Conservation (phyloP, 805 yeast species). For the Sugiyamaella mastotermitis region DNA sequence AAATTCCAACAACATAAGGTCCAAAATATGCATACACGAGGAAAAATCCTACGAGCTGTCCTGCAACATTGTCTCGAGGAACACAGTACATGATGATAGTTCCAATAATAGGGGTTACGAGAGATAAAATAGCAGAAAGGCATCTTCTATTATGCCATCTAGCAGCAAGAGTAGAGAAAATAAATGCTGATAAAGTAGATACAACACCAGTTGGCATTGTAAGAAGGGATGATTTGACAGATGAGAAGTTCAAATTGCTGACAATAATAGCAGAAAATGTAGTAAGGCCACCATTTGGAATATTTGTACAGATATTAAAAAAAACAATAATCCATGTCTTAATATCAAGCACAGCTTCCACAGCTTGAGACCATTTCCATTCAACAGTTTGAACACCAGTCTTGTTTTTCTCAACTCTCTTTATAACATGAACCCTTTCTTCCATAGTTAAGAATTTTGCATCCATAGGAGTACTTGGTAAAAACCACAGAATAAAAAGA, state of each 20-base stretch:
- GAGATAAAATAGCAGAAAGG: neutral
- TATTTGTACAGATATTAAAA: too few relatives aligned
- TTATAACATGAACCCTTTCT: slow-evolving; percentile 21
- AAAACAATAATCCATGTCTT: slow-evolving; percentile 22
- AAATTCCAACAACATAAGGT: neutral
- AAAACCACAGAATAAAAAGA: slow-evolving; percentile 9
- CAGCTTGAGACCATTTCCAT: slow-evolving; percentile 38
- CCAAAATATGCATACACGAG: slow-evolving; percentile 31
- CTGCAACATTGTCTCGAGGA: slow-evolving; percentile 16
- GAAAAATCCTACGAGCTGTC: slow-evolving; percentile 37
- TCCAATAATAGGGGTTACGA: neutral
- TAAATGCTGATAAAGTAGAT: neutral
- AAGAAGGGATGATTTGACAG: neutral
- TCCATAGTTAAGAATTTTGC: slow-evolving; percentile 20
- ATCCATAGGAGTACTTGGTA: slow-evolving; percentile 17
- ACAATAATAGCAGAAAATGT: neutral
- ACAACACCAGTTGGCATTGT: neutral
- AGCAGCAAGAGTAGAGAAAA: neutral
- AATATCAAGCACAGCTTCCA: slow-evolving; percentile 39
- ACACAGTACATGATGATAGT: neutral
- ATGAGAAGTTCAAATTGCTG: neutral
- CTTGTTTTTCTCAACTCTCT: slow-evolving; percentile 27
- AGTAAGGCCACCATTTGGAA: neutral
- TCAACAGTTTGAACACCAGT: slow-evolving; percentile 39
- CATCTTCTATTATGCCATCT: neutral